These are phyloP conservation scores for Termitomyces sp. DNA, from an alignment of 768 basidiomycete species.

Conservation along the genomic window DNA sequence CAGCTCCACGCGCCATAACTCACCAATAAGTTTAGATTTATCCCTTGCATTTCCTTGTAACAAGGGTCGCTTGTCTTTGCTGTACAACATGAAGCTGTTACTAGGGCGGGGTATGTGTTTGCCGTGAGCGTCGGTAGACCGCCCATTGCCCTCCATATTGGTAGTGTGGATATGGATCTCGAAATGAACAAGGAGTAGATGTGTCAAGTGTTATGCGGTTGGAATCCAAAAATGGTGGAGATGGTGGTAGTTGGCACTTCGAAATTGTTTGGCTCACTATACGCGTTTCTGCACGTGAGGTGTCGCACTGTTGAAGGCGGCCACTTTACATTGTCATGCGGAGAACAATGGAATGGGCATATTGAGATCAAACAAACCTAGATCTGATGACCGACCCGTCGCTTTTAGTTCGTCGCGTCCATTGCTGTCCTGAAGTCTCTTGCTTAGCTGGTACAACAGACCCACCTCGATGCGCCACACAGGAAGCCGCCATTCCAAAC, in stretches of 20 bases:
- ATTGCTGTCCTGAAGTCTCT: neutral
- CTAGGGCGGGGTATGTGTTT: neutral
- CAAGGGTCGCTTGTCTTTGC: neutral
- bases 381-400: neutral
- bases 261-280: neutral
- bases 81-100: neutral
- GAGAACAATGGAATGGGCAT: neutral
- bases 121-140: neutral
- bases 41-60: neutral
- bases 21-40: neutral
- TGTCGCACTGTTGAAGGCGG: neutral
- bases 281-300: neutral
- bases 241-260: neutral
- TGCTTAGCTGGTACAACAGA: neutral
- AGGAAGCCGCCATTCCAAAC: neutral
- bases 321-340: neutral
- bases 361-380: neutral
- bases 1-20: neutral
- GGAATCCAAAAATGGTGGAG: neutral
- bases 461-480: neutral
- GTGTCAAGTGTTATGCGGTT: neutral
- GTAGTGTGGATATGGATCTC: neutral
- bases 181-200: neutral
- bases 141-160: neutral
- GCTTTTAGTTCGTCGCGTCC: neutral